These are phyloP conservation scores for Solioccasus polychromus DNA, from an alignment of 768 basidiomycete species.

Conservation along the genomic window DNA sequence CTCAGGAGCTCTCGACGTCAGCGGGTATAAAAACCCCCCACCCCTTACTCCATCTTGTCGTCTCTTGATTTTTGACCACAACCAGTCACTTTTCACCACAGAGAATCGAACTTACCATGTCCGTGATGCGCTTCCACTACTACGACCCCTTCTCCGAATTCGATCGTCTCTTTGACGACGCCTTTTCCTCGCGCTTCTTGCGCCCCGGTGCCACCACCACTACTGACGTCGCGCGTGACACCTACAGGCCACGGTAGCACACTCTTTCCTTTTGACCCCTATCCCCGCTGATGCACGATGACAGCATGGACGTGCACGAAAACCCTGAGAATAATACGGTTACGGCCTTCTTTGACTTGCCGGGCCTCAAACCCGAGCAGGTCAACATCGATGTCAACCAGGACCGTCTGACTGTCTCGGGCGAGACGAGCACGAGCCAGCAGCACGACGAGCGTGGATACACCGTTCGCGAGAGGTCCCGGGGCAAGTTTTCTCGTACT, in stretches of 20 bases:
- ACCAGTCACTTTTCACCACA: not conserved
- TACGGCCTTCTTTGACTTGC: slow-evolving; percentile 57
- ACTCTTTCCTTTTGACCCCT: not conserved
- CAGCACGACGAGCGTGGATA: slow-evolving; percentile 36
- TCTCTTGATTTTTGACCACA: not conserved
- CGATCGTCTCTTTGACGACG: slow-evolving; percentile 45
- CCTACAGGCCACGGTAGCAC: slow-evolving; percentile 33
- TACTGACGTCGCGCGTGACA: slow-evolving; percentile 12
- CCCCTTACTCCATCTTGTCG: too few relatives aligned
- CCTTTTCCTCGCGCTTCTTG: slow-evolving; percentile 26
- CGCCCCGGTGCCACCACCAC: slow-evolving; percentile 7
- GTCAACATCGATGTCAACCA: slow-evolving; percentile 51
- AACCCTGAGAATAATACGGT: slow-evolving; percentile 44
- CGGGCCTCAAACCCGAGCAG: slow-evolving; percentile 50
- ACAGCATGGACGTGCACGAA: slow-evolving; percentile 57
- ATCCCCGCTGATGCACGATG: not conserved
- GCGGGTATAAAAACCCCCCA: slow-evolving; percentile 4
- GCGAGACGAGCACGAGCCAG: slow-evolving; percentile 37
- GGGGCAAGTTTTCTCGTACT: slow-evolving; percentile 47
- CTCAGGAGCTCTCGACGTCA: slow-evolving; percentile 8
- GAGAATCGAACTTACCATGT: slow-evolving; percentile 14
- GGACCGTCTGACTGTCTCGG: slow-evolving; percentile 49
- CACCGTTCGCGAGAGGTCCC: slow-evolving; percentile 42
- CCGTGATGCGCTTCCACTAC: slow-evolving; percentile 22
- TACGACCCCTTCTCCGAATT: slow-evolving; percentile 43